Percentiles rank a stretch among this genome's conserved stretches.
Evolutionary conservation across 225 moss, liverwort and hornwort genomes (phyloP).

Genomic region (Ulota crispa): DNA sequence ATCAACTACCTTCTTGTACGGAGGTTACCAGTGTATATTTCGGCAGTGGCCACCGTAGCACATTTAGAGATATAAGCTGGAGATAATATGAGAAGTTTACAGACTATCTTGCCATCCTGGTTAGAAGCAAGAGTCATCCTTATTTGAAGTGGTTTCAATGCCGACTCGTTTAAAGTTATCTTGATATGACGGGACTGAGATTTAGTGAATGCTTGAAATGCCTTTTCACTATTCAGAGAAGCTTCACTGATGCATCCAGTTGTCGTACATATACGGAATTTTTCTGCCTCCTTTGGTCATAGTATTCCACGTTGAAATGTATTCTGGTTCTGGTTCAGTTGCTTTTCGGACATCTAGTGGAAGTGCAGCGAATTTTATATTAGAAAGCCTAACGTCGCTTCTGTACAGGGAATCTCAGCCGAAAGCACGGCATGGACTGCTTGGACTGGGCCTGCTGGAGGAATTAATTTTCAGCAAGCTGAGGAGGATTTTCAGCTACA

Average conservation of each 20-base stretch:
- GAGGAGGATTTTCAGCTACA: constrained; percentile 98
- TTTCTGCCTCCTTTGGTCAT: neutral
- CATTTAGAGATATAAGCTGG: neutral
- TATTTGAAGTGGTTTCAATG: neutral
- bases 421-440: constrained; percentile 49
- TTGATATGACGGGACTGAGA: neutral
- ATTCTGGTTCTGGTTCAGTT: constrained; percentile 44
- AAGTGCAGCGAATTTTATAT: constrained; percentile 63
- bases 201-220: neutral
- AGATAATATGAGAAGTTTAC: neutral
- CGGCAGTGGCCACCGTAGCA: neutral
- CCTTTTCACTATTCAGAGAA: neutral
- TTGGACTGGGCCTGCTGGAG: constrained; percentile 44
- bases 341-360: constrained; percentile 87
- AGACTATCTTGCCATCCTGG: neutral
- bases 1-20: neutral
- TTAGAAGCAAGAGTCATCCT: neutral
- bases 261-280: neutral
- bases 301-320: constrained; percentile 29
- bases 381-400: constrained; percentile 64
- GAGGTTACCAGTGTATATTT: neutral
- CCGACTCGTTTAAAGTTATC: neutral
- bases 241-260: neutral
- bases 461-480: constrained; percentile 89
- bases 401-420: constrained; percentile 64